Evolutionary conservation across 331 rosid genomes (phyloP), one percentile per base, ranked within the genome.

Genomic region (Rosa hybrid): DNA sequence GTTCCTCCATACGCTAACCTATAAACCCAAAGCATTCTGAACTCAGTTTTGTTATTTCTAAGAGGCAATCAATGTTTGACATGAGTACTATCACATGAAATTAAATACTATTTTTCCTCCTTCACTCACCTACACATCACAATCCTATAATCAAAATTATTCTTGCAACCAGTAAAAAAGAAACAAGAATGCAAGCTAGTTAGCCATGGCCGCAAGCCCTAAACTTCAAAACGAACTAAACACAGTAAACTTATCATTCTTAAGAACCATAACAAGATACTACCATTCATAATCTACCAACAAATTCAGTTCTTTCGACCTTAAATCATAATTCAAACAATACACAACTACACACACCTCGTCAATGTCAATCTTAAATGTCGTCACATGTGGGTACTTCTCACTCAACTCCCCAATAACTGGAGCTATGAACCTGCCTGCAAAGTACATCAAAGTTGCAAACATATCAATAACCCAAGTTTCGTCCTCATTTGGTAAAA

Each of bases 301-400:
- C 41, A 60, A 23, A 6, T 27, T 30, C n/a, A 64, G 60, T 51
- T 30, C 64, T 17, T 50, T 18, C n/a, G 18, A 70, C 14, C 65
- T 7, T 41, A 45, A 57, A 76, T 75, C 65, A 16, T 18, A 48
- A 20, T 14, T 60, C 65, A 46, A 34, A 13, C 6, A 17, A 17
- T 38, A 17, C 5, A 51, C 20, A 60, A 80, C 27, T 3, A 38
- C 48, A 67, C 72, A 78, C 53, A 94, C 98, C 98, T 94, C 90
- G 50, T 94, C 96, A 69, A 92, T 89, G 88, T 94, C 98, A 72
- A 94, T 84, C 89, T 94, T 94, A 80, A 90, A 92, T 5, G 90
- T 92, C 30, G 91, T 87, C 51, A 92, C 92, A 51, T 90, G 88
- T 81, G 97, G 94, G 73, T 90, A 89, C 70, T 88, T 72, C 85